Evolutionary conservation across 108 stramenopile species (phyloP), one percentile per base, ranked within the genome.

Genomic region (Cyclotella baltica): DNA sequence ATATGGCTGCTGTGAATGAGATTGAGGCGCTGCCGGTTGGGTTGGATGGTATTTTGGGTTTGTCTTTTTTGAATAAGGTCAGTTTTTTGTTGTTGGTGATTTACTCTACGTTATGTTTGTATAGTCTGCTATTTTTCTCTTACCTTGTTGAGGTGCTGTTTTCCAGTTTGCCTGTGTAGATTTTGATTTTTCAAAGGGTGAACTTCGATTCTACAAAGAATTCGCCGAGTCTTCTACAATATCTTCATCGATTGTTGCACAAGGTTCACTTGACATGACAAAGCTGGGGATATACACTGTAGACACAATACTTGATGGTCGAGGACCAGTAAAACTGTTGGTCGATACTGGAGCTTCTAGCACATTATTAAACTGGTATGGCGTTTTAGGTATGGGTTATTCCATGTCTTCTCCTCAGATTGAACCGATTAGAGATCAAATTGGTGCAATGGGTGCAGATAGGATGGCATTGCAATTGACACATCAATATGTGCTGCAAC

Each of bases 21-120:
- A 90, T 92, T 37, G 90, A 87, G 29, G 91, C 86, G 4, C 52
- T 94, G n/a, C 91, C 93, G 8, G 46, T 47, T 4, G 75, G 68
- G 16, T 31, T 94, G 51, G 93, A 94, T 67, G 93, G 93, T 4
- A 94, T 94, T 52, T 67, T 92, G 27, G 93, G 93, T n/a, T 69
- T 94, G 11, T 90, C 91, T 10, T 90, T 94, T 65, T 76, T 94
- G 20, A 69, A 61, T 35, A 80, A 57, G 67, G 67, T 68, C 31
- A 30, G 67, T 48, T 34, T n/a, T 2, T 35, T 33, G 28, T 19
- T 0, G 13, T 13, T 13, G 16, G 10, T 62, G 2, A 35, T 2
- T n/a, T 6, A 15, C 33, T 30, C 19, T 4, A 2, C 4, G 58
- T 30, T 30, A n/a, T n/a, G n/a, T n/a, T n/a, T n/a, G n/a, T n/a